Evolutionary conservation across 1,284 basidiomycete genomes (phyloP).

Genomic region (Coniferiporia sulphurascens): DNA sequence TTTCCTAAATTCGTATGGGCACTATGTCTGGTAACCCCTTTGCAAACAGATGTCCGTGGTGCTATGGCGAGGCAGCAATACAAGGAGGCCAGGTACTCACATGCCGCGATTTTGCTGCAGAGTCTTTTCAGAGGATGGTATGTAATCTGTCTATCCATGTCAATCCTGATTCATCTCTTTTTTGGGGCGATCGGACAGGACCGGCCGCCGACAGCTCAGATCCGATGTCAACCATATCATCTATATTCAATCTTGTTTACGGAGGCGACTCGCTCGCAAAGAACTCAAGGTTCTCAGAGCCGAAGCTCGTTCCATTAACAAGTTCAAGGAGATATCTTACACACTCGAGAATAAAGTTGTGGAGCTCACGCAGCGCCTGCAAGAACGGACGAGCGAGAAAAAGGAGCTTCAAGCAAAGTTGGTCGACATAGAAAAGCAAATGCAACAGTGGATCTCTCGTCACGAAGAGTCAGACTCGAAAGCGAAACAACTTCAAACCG

Average conservation of each 20-base stretch:
- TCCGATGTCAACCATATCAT: slow-evolving; percentile 73
- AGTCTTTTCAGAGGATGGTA: slow-evolving; percentile 85
- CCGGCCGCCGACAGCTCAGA: slow-evolving; percentile 60
- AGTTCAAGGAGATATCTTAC: slow-evolving; percentile 99
- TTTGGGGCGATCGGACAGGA: slow-evolving; percentile 36
- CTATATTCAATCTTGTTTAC: slow-evolving; percentile 88
- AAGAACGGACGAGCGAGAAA: slow-evolving; percentile 89
- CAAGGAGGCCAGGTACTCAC: slow-evolving; percentile 52
- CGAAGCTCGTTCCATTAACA: slow-evolving; percentile 95
- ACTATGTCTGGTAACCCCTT: slow-evolving; percentile 15
- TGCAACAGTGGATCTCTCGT: slow-evolving; percentile 80
- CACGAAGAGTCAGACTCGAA: slow-evolving; percentile 86
- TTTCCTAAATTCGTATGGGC: neutral
- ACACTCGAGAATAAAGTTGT: slow-evolving; percentile 99
- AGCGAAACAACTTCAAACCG: slow-evolving; percentile 69
- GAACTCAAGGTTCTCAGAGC: slow-evolving; percentile 80
- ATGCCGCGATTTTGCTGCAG: slow-evolving; percentile 78
- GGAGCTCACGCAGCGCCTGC: slow-evolving; percentile 95
- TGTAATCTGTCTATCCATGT: slow-evolving; percentile 15
- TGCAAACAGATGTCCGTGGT: slow-evolving; percentile 69
- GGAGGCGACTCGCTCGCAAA: slow-evolving; percentile 83
- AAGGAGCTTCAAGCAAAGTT: slow-evolving; percentile 80
- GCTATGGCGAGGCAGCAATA: slow-evolving; percentile 68
- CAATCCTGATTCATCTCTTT: neutral
- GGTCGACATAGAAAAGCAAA: slow-evolving; percentile 76